Evolutionary conservation across 2,329 filamentous ascomycete genomes (phyloP).

Genomic region (Alternaria conjuncta): DNA sequence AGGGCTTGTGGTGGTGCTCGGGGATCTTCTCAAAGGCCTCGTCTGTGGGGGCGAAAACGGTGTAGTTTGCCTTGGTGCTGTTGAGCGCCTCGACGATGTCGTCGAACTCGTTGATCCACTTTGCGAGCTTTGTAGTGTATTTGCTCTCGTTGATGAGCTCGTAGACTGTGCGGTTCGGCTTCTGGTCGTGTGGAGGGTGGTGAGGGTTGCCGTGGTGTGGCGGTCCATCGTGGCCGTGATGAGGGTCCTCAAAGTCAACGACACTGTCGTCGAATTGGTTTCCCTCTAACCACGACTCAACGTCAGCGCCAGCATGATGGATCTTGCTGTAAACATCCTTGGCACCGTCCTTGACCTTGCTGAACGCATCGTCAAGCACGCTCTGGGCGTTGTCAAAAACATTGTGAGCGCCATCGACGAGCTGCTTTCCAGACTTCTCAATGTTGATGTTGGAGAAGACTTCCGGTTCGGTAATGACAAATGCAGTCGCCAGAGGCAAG

Average conservation of each 20-base stretch:
- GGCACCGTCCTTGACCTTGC: slow-evolving; percentile 47
- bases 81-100: slow-evolving; percentile 77
- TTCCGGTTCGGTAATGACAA: slow-evolving; percentile 61
- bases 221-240: slow-evolving; percentile 34
- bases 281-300: slow-evolving; percentile 56
- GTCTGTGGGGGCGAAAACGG: slow-evolving; percentile 81
- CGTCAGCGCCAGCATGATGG: slow-evolving; percentile 53
- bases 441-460: slow-evolving; percentile 50
- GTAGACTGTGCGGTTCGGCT: slow-evolving; percentile 76
- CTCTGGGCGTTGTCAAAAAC: slow-evolving; percentile 43
- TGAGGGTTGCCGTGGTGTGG: slow-evolving; percentile 48
- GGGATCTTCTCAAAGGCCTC: slow-evolving; percentile 74
- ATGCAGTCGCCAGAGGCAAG: slow-evolving; percentile 57
- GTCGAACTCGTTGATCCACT: slow-evolving; percentile 74
- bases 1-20: slow-evolving; percentile 64
- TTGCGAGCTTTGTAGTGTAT: slow-evolving; percentile 77
- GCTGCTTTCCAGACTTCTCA: slow-evolving; percentile 29
- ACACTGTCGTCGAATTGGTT: slow-evolving; percentile 43
- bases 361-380: slow-evolving; percentile 54
- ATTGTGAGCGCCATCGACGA: slow-evolving; percentile 29
- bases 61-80: slow-evolving; percentile 75
- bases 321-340: slow-evolving; percentile 50
- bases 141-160: slow-evolving; percentile 78
- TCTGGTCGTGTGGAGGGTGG: slow-evolving; percentile 48
- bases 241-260: slow-evolving; percentile 42